phyloP scores from a whole-genome alignment of 257 asterid species.

The Solanum bulbocastanum region DNA sequence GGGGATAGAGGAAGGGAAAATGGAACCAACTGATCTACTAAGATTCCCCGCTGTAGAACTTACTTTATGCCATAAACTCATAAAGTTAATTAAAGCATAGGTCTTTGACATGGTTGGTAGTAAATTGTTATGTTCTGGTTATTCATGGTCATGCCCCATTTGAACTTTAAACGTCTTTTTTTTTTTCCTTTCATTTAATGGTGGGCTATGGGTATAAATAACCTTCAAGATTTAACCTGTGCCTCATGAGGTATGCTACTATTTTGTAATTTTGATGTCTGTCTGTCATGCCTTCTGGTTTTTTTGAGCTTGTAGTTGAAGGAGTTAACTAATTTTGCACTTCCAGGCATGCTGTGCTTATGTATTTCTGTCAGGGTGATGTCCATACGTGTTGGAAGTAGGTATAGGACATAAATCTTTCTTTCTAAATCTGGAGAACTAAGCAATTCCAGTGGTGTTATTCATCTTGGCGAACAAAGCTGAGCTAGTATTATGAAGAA shows the following conservation, averaged over 20 bases:
- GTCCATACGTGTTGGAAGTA: background rate
- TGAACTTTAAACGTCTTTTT: background rate
- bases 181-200: background rate
- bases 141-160: background rate
- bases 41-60: background rate
- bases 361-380: background rate
- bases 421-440: background rate
- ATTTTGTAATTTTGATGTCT: background rate
- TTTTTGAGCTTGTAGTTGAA: background rate
- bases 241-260: background rate
- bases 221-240: background rate
- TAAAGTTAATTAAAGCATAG: background rate
- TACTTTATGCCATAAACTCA: background rate
- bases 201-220: background rate
- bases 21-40: background rate
- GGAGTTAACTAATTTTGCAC: background rate
- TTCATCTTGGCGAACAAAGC: background rate
- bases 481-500: background rate
- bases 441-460: background rate
- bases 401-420: background rate
- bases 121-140: background rate
- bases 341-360: background rate
- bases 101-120: background rate
- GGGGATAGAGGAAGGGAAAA: background rate
- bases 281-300: background rate